phyloP scores from a whole-genome alignment of 495 filamentous ascomycete species.

The Podospora sp. region DNA sequence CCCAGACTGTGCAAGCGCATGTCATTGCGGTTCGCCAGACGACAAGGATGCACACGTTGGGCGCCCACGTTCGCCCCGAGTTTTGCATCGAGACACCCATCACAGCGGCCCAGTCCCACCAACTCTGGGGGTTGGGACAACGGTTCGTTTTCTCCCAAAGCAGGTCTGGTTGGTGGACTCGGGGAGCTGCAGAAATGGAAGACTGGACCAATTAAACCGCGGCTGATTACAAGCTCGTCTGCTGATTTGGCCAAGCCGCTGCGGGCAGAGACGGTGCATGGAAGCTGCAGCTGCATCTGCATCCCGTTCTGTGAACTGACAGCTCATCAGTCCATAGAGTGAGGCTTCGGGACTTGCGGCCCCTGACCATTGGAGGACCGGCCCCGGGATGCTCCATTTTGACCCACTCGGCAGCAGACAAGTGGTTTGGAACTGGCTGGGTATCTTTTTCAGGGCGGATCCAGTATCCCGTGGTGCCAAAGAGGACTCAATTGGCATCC shows the following conservation, averaged over 20 bases:
- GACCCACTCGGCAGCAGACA: background rate
- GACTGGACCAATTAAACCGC: background rate
- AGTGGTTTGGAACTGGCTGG: background rate
- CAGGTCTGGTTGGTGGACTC: background rate
- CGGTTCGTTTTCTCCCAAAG: background rate
- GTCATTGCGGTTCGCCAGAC: background rate
- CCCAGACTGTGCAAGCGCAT: background rate
- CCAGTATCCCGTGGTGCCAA: background rate
- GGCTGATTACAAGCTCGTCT: background rate
- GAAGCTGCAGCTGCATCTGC: background rate
- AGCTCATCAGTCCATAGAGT: background rate
- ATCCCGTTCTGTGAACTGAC: background rate
- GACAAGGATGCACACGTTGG: background rate
- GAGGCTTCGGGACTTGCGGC: background rate
- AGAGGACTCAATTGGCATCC: no score
- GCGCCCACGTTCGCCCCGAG: background rate
- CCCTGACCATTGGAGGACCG: no score
- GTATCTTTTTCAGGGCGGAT: background rate
- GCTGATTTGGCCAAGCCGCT: background rate
- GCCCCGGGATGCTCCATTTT: background rate
- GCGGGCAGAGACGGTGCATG: background rate
- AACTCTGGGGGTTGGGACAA: background rate
- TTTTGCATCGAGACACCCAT: background rate
- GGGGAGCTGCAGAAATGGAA: background rate
- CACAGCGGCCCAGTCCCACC: background rate